Base-by-base conservation (phyloP, 768 basidiomycete species). In the Tricholoma sp. region DNA sequence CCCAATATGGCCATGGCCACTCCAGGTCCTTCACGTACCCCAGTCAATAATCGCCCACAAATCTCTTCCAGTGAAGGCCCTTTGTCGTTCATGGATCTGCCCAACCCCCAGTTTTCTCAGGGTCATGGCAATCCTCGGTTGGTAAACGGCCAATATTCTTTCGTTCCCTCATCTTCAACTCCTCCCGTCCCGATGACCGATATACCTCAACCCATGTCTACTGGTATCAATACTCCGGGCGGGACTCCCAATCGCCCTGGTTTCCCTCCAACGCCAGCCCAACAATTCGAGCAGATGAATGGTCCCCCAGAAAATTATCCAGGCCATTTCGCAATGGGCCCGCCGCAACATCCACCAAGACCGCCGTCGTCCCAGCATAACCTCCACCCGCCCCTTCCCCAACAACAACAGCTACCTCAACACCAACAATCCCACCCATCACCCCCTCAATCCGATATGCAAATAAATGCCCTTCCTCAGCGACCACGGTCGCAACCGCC, bases 221-320 rank as follows among this genome's bases (percentile, higher is more conserved):
- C 68, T 17, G 66, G 68, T 44, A 65, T 76, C 47, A 68, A 71
- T 36, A 68, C 72, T 32, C 73, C 65, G 53, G 75, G 70, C 33
- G 72, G 73, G 36, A 68, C 80, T 15, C 63, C 76, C 9, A 73
- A 67, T 50, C 80, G 80, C 28, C 31, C 71, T 5, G 64, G 68
- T 7, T 83, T 84, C 62, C 77, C 77, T 29, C 65, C 77, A 11
- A 87, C 86, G 0, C 85, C 87, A 2, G 83, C 84, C 2, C 86
- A 89, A 63, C 80, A 82, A 54, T 77, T 80, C 58, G 81, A 81
- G 54, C 77, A 83, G 63, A 82, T 84, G 75, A 77, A 74, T 59
- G 59, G 58, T 53, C 55, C 60, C 6, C 55, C 59, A 1, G 70
- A 74, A 48, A 64, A 57, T 34, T 78, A 71, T 55, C 45, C 59